Base-by-base conservation (phyloP, 495 filamentous ascomycete species). In the Lophium mytilinum region DNA sequence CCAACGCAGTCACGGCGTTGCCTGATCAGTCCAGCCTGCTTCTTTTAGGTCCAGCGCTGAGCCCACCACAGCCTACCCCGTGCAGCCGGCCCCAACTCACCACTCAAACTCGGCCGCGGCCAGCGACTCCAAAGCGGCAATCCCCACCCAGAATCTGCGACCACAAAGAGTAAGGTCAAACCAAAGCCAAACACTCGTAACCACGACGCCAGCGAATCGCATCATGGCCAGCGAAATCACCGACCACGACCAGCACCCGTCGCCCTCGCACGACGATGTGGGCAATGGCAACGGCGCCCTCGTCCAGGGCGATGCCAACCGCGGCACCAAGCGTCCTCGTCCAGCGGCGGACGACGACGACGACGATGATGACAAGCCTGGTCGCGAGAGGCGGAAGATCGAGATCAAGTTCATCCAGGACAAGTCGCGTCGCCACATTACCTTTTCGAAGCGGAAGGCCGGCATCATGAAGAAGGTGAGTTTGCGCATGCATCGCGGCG, bases 391-490 rank as follows among this genome's bases (percentile, higher is more conserved):
- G 68, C 82, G 93, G 72, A 99, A 99, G 84, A 99, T 99, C 67
- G 93, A 99, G 77, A 99, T 99, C 78, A 99, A 99, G 81, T 99
- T 99, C 76, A 99, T 99, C 70, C 90, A 91, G 74, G 93, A 99
- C 77, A 99, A 99, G 80, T 97, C 93, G 76, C 90, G 93, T 78
- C 88, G 93, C 55, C 93, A 99, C 78, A 99, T 99, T 72, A 99
- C 93, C 61, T 99, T 99, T 75, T 97, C 94, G 62, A 99, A 99
- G 85, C 90, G 93, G 72, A 99, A 99, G 81, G 93, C 93, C 56
- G 93, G 93, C 67, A 99, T 99, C 76, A 99, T 99, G 93, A 99
- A 99, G 83, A 99, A 99, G 91, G 93, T 96, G 50, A 50, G 52
- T 55, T 52, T 18, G 41, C 21, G 51, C 56, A 59, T 53, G 56